Base-by-base conservation (phyloP, 108 stramenopile genomes). In the Nitzschia sp. region DNA sequence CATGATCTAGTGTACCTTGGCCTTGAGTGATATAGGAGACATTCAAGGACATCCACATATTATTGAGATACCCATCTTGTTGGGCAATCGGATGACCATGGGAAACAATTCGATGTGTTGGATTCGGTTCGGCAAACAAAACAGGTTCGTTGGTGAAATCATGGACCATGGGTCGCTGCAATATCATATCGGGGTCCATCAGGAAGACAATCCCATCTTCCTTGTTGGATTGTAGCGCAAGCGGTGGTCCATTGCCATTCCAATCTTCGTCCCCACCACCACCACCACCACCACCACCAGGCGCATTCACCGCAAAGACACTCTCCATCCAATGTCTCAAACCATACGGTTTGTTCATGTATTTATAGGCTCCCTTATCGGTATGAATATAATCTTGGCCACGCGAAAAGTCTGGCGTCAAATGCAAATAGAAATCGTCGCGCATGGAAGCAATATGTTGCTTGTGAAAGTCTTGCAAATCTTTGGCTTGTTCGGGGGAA, bases 171-270 rank as follows among this genome's bases (percentile, higher is more conserved):
- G 94, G 94, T 44, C 92, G 56, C 52, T 97, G 55, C 39, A 98
- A 69, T 8, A 96, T 64, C 87, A 97, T 92, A 71, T 98, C 98
- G 7, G 98, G 98, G 79, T 98, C 98, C 42, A 93, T 59, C 21
- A 98, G 69, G 24, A 95, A 92, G 8, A 97, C 57, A 9, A 98
- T 74, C 14, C 77, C 82, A 65, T 95, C 90, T 34, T 34, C 29
- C 5, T 34, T 34, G 29, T 34, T 5, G 1, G 29, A 34, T 34
- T 34, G 29, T 5, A 34, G 5, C 29, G 29, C 3, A 3, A 34
- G 29, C 5, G 29, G 29, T 34, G 29, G 29, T 34, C 29, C 29
- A 34, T 34, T 34, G 5, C 29, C 29, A 34, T 34, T 34, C 29
- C 29, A 34, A 3, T 34, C 3, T 34, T 34, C 29, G 5, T 34